These are phyloP conservation scores for Cinnamomum chago DNA, from an alignment of 164 flowering plant genomes.

Conservation along the genomic window DNA sequence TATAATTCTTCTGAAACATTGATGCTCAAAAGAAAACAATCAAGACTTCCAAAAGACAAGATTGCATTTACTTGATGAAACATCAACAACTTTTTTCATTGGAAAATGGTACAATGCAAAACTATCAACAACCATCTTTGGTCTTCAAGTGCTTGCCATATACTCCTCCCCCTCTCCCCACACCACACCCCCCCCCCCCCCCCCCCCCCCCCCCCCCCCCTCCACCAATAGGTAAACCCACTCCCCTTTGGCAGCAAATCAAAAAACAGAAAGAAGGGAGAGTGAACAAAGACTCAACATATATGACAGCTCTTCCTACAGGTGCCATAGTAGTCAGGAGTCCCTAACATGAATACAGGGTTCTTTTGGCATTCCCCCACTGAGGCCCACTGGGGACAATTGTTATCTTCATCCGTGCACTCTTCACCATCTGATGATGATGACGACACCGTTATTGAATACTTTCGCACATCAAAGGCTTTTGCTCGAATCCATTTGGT, in stretches of 20 bases:
- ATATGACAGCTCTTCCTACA: slow-evolving; percentile 84
- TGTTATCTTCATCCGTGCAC: slow-evolving; percentile 83
- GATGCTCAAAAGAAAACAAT: not conserved
- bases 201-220: too few species aligned
- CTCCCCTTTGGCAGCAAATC: too few species aligned
- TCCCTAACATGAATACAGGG: slow-evolving; percentile 75
- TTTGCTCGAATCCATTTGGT: slow-evolving; percentile 52
- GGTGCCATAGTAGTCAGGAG: slow-evolving; percentile 73
- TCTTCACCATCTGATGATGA: slow-evolving; percentile 29
- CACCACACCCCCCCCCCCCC: too few species aligned
- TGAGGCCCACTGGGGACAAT: slow-evolving; percentile 71
- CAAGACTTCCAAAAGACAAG: not conserved
- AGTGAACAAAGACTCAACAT: slow-evolving; percentile 23
- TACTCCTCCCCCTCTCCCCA: too few species aligned
- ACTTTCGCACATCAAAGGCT: slow-evolving; percentile 9
- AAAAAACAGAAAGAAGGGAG: too few species aligned
- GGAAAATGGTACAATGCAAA: not conserved
- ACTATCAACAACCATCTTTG: not conserved
- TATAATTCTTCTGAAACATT: not conserved
- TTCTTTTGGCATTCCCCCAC: slow-evolving; percentile 79
- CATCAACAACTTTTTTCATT: not conserved
- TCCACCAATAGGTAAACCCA: too few species aligned
- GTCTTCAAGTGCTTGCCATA: too few species aligned
- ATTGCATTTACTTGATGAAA: not conserved
- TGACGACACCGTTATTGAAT: not conserved